phyloP scores from a whole-genome alignment of 371 early-diverging fungal species.

The Blastocladiella emersonii region DNA sequence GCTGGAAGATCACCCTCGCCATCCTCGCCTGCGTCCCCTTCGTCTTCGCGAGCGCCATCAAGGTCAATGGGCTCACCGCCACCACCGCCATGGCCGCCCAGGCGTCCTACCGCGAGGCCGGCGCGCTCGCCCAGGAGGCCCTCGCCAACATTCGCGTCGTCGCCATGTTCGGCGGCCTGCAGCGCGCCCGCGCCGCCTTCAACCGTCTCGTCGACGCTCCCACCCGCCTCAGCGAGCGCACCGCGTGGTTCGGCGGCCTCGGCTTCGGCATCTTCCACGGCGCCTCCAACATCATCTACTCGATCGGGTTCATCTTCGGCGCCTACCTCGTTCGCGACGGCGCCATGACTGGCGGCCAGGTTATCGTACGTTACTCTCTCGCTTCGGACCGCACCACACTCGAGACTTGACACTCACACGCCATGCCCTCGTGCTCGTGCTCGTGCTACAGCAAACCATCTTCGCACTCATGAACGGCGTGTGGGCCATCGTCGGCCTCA shows the following conservation, averaged over 20 bases:
- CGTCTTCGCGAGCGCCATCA: conserved; percentile 53
- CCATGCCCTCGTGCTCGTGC: too few relatives aligned
- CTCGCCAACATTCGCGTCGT: conserved; percentile 6
- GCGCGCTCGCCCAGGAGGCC: conserved; percentile 9
- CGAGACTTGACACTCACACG: too few relatives aligned
- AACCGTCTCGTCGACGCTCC: neutral
- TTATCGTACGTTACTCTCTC: too few relatives aligned
- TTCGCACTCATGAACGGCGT: conserved; percentile 51
- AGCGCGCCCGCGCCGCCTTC: neutral
- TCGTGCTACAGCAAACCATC: too few relatives aligned
- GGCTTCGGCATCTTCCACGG: neutral
- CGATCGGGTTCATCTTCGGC: conserved; percentile 71
- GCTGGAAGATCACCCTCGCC: conserved; percentile 47
- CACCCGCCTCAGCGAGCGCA: neutral
- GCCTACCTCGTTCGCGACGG: conserved; percentile 32
- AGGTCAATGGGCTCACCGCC: conserved; percentile 27
- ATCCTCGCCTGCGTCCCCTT: conserved; percentile 67
- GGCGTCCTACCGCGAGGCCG: conserved; percentile 26
- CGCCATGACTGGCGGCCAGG: conserved; percentile 28
- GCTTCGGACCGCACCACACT: too few relatives aligned
- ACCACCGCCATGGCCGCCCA: conserved; percentile 33
- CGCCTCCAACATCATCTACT: too few relatives aligned
- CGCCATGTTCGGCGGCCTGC: conserved; percentile 1
- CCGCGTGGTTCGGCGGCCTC: neutral
- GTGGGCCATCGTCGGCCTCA: conserved; percentile 28